Evolutionary conservation across 2,329 filamentous ascomycete species (phyloP).

Genomic region (Colletotrichum sp.): DNA sequence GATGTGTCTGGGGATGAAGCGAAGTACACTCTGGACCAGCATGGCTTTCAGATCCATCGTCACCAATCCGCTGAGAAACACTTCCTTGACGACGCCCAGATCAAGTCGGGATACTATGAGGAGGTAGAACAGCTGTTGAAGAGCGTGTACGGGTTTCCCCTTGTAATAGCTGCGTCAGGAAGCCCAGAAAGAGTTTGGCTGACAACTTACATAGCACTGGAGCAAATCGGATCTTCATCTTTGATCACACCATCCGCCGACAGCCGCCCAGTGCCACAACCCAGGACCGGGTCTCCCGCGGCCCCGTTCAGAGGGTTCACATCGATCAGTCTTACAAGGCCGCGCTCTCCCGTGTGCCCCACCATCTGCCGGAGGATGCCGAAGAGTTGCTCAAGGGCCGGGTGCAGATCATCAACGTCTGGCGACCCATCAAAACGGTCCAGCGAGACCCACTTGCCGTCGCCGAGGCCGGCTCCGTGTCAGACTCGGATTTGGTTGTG

Average conservation of each 20-base stretch:
- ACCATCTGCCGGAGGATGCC: slow-evolving; percentile 51
- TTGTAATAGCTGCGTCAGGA: background rate
- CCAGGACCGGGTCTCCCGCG: slow-evolving; percentile 43
- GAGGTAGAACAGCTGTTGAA: slow-evolving; percentile 73
- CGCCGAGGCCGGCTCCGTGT: slow-evolving; percentile 53
- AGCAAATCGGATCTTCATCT: slow-evolving; percentile 60
- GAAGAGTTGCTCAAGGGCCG: slow-evolving; percentile 47
- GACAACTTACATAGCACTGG: slow-evolving; percentile 52
- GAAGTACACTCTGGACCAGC: slow-evolving; percentile 39
- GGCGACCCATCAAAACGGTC: slow-evolving; percentile 56
- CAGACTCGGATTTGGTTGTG: slow-evolving; percentile 54
- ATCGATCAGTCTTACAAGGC: slow-evolving; percentile 58
- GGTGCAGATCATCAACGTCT: slow-evolving; percentile 59
- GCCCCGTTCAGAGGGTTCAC: slow-evolving; percentile 56
- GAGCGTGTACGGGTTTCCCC: slow-evolving; percentile 48
- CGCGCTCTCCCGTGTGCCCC: slow-evolving; percentile 41
- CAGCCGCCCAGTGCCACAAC: slow-evolving; percentile 52
- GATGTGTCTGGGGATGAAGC: slow-evolving; percentile 41
- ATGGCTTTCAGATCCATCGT: slow-evolving; percentile 40
- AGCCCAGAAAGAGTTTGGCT: background rate
- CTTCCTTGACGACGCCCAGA: slow-evolving; percentile 60
- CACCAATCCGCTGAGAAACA: slow-evolving; percentile 37
- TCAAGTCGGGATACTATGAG: slow-evolving; percentile 72
- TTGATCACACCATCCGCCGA: slow-evolving; percentile 63
- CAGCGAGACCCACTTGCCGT: slow-evolving; percentile 59